These are phyloP conservation scores for Oryza glaberrima DNA, from an alignment of 176 grass and related monocot species.

Conservation along the genomic window DNA sequence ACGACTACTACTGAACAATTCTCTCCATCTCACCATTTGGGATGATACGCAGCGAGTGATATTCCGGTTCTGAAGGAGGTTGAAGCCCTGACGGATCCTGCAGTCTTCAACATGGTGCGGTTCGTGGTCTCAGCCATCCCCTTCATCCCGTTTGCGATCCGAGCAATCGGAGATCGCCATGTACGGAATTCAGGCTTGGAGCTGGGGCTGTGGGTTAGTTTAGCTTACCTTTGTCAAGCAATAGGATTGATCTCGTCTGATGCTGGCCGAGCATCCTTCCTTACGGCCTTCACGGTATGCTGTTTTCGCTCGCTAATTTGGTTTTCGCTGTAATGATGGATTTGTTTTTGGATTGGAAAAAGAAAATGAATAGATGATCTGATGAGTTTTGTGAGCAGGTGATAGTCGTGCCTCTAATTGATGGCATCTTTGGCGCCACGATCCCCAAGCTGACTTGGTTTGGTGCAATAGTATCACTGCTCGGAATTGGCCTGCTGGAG, in stretches of 20 bases:
- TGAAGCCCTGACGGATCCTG: conserved; percentile 79
- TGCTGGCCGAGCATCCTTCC: conserved; percentile 83
- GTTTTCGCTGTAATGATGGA: neutral
- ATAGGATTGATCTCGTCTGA: conserved; percentile 86
- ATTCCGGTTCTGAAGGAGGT: conserved; percentile 98
- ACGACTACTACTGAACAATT: neutral
- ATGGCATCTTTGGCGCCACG: conserved; percentile 72
- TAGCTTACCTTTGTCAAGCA: conserved; percentile 81
- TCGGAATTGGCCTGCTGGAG: conserved; percentile 76
- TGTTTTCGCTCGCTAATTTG: neutral
- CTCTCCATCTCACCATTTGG: neutral
- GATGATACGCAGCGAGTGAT: conserved; percentile 70
- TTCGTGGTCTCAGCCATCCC: conserved; percentile 74
- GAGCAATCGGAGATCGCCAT: conserved; percentile 44
- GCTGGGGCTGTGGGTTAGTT: conserved; percentile 82
- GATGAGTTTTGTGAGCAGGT: conserved; percentile 58
- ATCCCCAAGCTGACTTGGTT: conserved; percentile 78
- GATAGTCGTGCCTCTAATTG: conserved; percentile 86
- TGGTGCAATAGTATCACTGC: conserved; percentile 64
- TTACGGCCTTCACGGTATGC: conserved; percentile 81
- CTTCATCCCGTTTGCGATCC: conserved; percentile 63
- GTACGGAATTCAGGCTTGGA: conserved; percentile 69
- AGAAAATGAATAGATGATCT: neutral
- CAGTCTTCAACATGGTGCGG: conserved; percentile 87
- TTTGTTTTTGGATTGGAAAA: neutral